Base-by-base conservation (phyloP, 2,329 filamentous ascomycete species). In the Cytospora paraplurivora region DNA sequence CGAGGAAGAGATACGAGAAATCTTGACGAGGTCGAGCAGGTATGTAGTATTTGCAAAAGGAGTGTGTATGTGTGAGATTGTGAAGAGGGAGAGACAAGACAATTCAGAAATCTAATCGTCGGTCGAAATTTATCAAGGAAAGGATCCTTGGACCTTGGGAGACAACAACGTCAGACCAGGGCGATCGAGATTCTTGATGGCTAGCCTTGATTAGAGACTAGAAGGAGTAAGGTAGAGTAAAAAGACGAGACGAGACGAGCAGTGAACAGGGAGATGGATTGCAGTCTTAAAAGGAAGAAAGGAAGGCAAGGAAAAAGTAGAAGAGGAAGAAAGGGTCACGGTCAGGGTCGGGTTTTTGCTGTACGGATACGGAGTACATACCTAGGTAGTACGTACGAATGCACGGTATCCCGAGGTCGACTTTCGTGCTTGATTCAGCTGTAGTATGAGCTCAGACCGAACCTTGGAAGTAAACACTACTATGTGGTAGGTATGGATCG, bases 141-240 rank as follows among this genome's bases (percentile, higher is more conserved):
- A 27, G 27, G 27, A 27, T 27, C 27, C 27, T 27, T 27, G 27
- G 27, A 59, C 34, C 38, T 37, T 37, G 51, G 33, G 21, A 41
- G 49, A 61, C 53, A 55, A 53, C 49, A 61, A 61, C 59, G 59
- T 61, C 59, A 55, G 38, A 32, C 55, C 59, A 61, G 51, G n/a
- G 15, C n/a, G 59, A 61, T 61, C 59, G 59, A 61, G 59, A 61
- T 61, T 19, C 49, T 44, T 54, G 21, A 47, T 47, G 17, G 44
- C 35, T 37, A 13, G 12, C 8, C 44, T 19, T 47, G 44, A 47
- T 19, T 19, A n/a, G 19, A 19, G 17, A n/a, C 33, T 41, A 50
- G 44, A 56, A 19, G 52, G n/a, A 56, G 27, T 27, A 56, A 52
- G 32, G 33, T 27, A 62, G 34, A 62, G n/a, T 32, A 12, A 51